These are phyloP conservation scores for Kappamyces sp. DNA, from an alignment of 192 early-diverging fungal genomes.

Conservation along the genomic window DNA sequence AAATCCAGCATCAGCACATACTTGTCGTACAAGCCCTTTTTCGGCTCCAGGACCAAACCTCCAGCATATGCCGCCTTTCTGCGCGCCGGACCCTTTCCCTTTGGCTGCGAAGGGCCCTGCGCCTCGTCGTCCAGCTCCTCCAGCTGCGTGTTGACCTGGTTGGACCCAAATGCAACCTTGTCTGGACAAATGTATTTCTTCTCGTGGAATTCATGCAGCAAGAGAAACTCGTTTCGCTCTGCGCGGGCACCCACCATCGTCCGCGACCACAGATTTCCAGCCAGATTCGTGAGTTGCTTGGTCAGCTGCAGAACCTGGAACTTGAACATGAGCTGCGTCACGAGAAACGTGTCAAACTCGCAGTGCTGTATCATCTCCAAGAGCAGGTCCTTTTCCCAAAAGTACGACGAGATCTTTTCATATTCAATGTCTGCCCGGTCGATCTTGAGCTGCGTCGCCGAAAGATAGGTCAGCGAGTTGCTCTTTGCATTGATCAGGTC, in stretches of 20 bases:
- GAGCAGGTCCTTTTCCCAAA: conserved; percentile 50
- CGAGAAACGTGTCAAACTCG: conserved; percentile 74
- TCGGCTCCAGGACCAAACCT: conserved; percentile 95
- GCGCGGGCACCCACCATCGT: conserved; percentile 85
- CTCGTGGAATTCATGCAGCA: conserved; percentile 93
- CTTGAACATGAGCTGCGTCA: conserved; percentile 76
- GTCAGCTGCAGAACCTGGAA: conserved; percentile 87
- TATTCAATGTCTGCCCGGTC: conserved; percentile 78
- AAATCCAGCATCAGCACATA: conserved; percentile 95
- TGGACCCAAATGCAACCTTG: conserved; percentile 35
- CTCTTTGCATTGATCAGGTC: conserved; percentile 80
- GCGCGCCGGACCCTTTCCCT: conserved; percentile 30
- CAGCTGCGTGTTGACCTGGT: conserved; percentile 10
- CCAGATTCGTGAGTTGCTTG: conserved; percentile 83
- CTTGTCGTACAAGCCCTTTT: conserved; percentile 93
- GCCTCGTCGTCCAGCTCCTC: conserved; percentile 13
- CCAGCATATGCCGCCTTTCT: conserved; percentile 90
- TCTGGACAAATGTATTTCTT: conserved; percentile 92
- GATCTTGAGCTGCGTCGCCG: conserved; percentile 67
- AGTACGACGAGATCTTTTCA: conserved; percentile 69
- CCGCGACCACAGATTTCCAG: conserved; percentile 91
- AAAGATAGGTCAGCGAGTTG: conserved; percentile 74
- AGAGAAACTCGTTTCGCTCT: conserved; percentile 89
- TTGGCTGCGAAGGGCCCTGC: conserved; percentile 18
- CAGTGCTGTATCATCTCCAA: conserved; percentile 71